phyloP scores from a whole-genome alignment of 441 rosid species.

The Daphne laureola region DNA sequence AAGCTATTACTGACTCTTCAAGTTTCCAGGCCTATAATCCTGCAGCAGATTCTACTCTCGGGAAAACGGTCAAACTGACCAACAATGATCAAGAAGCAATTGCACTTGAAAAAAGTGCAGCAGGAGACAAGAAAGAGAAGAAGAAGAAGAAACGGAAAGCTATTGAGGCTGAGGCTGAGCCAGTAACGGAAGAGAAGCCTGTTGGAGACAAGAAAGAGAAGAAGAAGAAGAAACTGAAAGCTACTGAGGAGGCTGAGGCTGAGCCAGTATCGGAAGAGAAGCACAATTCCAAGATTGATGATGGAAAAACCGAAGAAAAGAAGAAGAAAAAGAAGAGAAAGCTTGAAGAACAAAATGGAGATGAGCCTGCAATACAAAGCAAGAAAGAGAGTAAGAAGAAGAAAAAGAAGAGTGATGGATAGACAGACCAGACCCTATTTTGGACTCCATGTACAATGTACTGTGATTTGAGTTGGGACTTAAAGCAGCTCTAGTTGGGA shows the following conservation, averaged over 20 bases:
- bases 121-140: constrained; percentile 13
- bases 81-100: constrained; percentile 23
- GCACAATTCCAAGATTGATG: constrained; percentile 23
- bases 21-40: constrained; percentile 64
- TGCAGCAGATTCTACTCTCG: constrained; percentile 61
- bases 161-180: no score
- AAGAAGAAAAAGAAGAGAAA: constrained; percentile 61
- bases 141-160: constrained; percentile 3
- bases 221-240: constrained; percentile 37
- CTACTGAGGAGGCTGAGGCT: constrained; percentile 22
- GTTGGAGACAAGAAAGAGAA: constrained; percentile 33
- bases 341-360: constrained; percentile 38
- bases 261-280: constrained; percentile 13
- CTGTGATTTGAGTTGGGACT: constrained; percentile 4
- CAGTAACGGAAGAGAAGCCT: constrained; percentile 13
- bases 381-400: constrained; percentile 57
- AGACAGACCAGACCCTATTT: constrained; percentile 17
- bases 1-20: constrained; percentile 1
- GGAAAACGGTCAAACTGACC: constrained; percentile 24
- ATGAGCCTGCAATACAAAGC: constrained; percentile 29
- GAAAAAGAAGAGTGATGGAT: constrained; percentile 35
- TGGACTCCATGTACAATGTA: constrained; percentile 19
- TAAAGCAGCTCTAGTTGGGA: constrained; percentile 4
- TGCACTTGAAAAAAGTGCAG: constrained; percentile 19
- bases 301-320: constrained; percentile 15